phyloP scores from a whole-genome alignment of 176 grass and related monocot genomes.

The Oryza officinalis region DNA sequence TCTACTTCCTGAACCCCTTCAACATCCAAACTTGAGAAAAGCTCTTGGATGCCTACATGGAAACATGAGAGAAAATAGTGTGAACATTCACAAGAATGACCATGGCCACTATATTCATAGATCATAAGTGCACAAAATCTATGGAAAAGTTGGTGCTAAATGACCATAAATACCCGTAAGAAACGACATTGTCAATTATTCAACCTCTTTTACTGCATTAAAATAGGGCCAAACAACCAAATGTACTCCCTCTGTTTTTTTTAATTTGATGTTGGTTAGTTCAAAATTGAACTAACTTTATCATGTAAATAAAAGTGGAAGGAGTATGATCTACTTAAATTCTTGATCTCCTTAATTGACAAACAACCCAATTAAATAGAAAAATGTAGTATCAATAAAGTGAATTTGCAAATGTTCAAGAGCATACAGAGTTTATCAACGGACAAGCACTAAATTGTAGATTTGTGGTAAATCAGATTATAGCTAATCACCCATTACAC shows the following conservation, averaged over 20 bases:
- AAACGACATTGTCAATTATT: not conserved
- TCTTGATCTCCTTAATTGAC: not conserved
- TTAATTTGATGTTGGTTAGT: too few species aligned
- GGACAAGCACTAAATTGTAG: not conserved
- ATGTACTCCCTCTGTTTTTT: too few species aligned
- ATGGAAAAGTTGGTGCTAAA: not conserved
- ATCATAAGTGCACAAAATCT: not conserved
- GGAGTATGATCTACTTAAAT: not conserved
- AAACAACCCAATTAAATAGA: not conserved
- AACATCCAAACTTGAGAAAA: slow-evolving; percentile 9
- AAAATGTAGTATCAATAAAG: not conserved
- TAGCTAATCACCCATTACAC: not conserved
- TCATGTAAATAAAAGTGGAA: too few species aligned
- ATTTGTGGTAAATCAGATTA: not conserved
- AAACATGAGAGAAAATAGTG: not conserved
- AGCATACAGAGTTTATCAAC: not conserved
- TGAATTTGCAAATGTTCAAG: slow-evolving; percentile 3
- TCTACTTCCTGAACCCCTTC: slow-evolving; percentile 10
- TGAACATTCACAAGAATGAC: slow-evolving; percentile 2
- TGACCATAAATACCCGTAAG: not conserved
- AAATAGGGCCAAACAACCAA: not conserved
- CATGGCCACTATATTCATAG: not conserved
- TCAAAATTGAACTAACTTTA: too few species aligned
- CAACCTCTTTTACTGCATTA: not conserved
- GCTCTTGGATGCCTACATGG: not conserved